Conservation (phyloP, 306 rosid genomes). For the Betula pendula region DNA sequence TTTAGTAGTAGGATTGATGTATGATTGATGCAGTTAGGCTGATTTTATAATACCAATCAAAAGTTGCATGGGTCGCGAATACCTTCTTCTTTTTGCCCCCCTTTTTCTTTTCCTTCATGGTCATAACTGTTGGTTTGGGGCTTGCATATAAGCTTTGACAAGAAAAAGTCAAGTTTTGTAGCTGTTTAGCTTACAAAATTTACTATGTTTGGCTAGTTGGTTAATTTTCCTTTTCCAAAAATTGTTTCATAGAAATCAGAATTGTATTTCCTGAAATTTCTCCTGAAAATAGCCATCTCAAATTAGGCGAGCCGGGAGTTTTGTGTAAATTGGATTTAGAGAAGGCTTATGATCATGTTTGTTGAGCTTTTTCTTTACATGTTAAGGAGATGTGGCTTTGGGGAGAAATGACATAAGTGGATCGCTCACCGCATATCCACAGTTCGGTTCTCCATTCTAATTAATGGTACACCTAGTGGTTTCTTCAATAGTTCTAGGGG, state of each 20-base stretch:
- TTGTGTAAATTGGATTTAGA: too few relatives aligned
- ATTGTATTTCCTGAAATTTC: neutral
- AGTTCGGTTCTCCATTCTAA: too few relatives aligned
- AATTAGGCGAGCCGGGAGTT: too few relatives aligned
- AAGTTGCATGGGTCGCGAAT: neutral
- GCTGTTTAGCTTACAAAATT: neutral
- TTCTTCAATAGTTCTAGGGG: too few relatives aligned
- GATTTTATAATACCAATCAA: neutral
- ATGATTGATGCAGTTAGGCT: neutral
- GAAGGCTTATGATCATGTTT: too few relatives aligned
- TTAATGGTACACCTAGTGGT: too few relatives aligned
- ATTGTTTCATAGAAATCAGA: neutral
- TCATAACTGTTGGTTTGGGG: neutral
- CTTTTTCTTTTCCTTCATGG: neutral
- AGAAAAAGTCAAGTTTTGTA: neutral
- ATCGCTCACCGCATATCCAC: too few relatives aligned
- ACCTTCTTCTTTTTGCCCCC: neutral
- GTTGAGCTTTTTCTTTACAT: too few relatives aligned
- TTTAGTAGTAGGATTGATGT: too few relatives aligned
- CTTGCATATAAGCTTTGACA: neutral
- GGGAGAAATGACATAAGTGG: too few relatives aligned
- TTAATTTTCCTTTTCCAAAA: neutral
- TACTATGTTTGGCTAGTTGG: neutral
- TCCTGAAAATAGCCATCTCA: neutral
- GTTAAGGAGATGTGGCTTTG: too few relatives aligned